Evolutionary conservation across 129 eudicot species (phyloP).

Genomic region (Pseudognaphalium luteoalbum): DNA sequence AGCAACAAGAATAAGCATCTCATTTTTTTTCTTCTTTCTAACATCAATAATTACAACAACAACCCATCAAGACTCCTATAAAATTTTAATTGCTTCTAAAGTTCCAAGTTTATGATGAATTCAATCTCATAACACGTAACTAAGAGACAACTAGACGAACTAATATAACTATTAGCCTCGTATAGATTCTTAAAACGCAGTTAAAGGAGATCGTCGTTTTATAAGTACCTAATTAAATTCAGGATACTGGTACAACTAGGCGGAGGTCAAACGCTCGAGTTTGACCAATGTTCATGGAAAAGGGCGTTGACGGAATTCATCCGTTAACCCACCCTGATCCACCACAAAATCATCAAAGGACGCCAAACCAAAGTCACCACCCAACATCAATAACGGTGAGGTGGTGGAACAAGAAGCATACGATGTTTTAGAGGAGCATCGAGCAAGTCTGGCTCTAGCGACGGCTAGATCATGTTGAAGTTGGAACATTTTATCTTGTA

Average conservation of each 20-base stretch:
- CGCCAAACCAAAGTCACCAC: conserved; percentile 37
- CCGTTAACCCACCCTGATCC: conserved; percentile 39
- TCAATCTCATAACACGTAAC: background rate
- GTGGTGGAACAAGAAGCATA: conserved; percentile 32
- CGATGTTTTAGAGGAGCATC: conserved; percentile 37
- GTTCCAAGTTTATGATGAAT: background rate
- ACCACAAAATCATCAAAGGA: conserved; percentile 30
- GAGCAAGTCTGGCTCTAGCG: conserved; percentile 67
- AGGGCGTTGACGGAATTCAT: conserved; percentile 42
- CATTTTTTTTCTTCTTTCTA: background rate
- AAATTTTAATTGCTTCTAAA: conserved; percentile 22
- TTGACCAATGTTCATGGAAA: conserved; percentile 30
- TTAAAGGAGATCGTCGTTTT: conserved; percentile 11
- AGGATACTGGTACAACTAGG: background rate
- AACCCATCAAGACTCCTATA: conserved; percentile 19
- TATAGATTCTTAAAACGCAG: background rate
- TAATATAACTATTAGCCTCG: conserved; percentile 12
- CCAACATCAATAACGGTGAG: conserved; percentile 36
- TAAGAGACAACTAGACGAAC: conserved; percentile 9
- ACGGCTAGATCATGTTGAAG: conserved; percentile 81
- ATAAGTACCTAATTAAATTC: conserved; percentile 14
- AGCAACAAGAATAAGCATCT: conserved; percentile 36
- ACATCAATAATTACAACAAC: conserved; percentile 37
- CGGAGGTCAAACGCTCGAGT: background rate
- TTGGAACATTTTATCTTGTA: conserved; percentile 71